Evolutionary conservation across 257 asterid genomes (phyloP).

Genomic region (Lithospermum erythrorhizon): DNA sequence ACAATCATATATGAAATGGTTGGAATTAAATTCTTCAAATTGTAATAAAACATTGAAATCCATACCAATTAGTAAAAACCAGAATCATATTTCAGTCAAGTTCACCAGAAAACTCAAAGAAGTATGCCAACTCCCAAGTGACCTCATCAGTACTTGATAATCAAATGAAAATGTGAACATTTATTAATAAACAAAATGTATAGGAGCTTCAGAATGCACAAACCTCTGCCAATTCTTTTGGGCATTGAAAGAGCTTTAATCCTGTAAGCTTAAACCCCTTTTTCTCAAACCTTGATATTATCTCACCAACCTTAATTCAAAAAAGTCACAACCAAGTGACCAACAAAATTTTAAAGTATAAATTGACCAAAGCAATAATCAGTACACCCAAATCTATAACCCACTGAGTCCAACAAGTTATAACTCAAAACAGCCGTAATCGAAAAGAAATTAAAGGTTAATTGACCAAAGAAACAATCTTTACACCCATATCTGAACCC

Average conservation of each 20-base stretch:
- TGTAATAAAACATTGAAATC: not conserved
- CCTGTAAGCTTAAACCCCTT: slow-evolving; percentile 86
- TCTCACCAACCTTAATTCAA: slow-evolving; percentile 60
- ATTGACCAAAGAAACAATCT: not conserved
- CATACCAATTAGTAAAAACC: not conserved
- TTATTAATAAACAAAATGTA: not conserved
- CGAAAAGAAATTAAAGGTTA: not conserved
- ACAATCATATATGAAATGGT: slow-evolving; percentile 4
- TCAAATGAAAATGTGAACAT: not conserved
- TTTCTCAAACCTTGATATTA: slow-evolving; percentile 86
- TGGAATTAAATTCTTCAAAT: not conserved
- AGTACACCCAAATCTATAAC: slow-evolving; percentile 1
- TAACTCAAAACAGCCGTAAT: too few species aligned
- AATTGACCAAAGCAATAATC: slow-evolving; percentile 2
- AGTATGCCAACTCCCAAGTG: not conserved
- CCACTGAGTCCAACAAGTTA: not conserved
- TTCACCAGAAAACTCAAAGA: not conserved
- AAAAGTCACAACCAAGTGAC: slow-evolving; percentile 6
- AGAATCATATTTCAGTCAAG: not conserved
- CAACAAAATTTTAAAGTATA: too few species aligned
- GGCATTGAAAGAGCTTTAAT: slow-evolving; percentile 76
- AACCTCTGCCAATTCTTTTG: slow-evolving; percentile 80
- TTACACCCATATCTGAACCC: not conserved
- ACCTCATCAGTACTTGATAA: not conserved
- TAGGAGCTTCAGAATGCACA: slow-evolving; percentile 10